Evolutionary conservation across 345 rosid species (phyloP).

Genomic region (Orychophragmus violaceus): DNA sequence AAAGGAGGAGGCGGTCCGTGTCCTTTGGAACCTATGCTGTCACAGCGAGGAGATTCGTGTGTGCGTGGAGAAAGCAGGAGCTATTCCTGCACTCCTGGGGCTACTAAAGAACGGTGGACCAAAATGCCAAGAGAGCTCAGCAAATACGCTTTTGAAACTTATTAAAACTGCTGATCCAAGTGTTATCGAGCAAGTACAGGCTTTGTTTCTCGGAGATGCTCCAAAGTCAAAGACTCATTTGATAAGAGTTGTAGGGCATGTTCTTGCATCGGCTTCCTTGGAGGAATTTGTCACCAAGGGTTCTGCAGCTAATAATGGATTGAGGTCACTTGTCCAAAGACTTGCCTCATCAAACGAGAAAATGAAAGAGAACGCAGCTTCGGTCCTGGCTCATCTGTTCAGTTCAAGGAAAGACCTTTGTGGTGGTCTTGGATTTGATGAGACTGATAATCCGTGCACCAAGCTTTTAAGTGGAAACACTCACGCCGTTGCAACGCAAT

Average conservation of each 20-base stretch:
- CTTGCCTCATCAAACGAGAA: slow-evolving; percentile 73
- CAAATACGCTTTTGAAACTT: slow-evolving; percentile 56
- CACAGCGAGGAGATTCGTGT: slow-evolving; percentile 83
- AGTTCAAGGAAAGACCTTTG: slow-evolving; percentile 69
- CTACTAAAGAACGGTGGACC: slow-evolving; percentile 63
- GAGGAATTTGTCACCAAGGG: slow-evolving; percentile 55
- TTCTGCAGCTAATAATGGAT: slow-evolving; percentile 83
- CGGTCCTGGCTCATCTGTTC: slow-evolving; percentile 78
- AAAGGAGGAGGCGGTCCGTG: slow-evolving; percentile 64
- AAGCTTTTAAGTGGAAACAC: slow-evolving; percentile 68
- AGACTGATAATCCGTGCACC: slow-evolving; percentile 61
- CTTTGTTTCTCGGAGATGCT: slow-evolving; percentile 65
- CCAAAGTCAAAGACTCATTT: slow-evolving; percentile 58
- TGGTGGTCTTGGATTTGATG: slow-evolving; percentile 68
- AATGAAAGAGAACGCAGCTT: slow-evolving; percentile 72
- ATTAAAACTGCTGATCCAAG: slow-evolving; percentile 62
- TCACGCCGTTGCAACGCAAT: slow-evolving; percentile 69
- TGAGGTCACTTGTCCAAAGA: slow-evolving; percentile 67
- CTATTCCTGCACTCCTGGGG: slow-evolving; percentile 62
- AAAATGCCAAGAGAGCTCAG: slow-evolving; percentile 66
- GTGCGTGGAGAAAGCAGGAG: slow-evolving; percentile 88
- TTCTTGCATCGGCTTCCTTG: slow-evolving; percentile 57
- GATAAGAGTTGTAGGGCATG: slow-evolving; percentile 76
- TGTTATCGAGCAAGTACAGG: slow-evolving; percentile 68
- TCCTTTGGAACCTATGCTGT: slow-evolving; percentile 70